Percentiles rank a stretch among this genome's conserved stretches.
Conservation (phyloP, 2,329 filamentous ascomycete species). For the Chaetomiaceae sp. region DNA sequence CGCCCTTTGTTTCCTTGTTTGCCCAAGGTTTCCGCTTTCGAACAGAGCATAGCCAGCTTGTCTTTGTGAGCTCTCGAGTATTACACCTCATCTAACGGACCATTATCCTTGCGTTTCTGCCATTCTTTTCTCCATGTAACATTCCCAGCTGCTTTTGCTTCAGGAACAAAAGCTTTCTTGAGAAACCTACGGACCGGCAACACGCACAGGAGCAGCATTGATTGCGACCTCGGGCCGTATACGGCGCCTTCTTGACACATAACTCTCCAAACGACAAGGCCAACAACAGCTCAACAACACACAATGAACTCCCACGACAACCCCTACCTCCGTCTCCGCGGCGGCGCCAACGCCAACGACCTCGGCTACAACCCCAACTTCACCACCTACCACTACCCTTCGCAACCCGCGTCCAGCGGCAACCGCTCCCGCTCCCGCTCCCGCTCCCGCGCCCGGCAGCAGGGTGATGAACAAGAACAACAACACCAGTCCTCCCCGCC, state of each 20-base stretch:
- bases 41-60: neutral
- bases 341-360: constrained; percentile 4
- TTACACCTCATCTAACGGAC: neutral
- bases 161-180: neutral
- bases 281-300: neutral
- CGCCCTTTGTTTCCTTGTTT: constrained; percentile 5
- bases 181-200: neutral
- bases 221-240: no score
- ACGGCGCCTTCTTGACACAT: no score
- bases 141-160: neutral
- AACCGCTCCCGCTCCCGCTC: no score
- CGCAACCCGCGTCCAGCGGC: neutral
- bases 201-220: no score
- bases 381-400: no score
- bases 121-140: neutral
- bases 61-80: neutral
- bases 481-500: no score
- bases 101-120: neutral
- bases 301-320: neutral
- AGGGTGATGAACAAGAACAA: no score
- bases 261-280: no score
- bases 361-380: constrained; percentile 3
- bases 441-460: no score
- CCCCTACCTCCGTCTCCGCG: neutral
- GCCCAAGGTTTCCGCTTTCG: neutral